Base-by-base conservation (phyloP, 2,329 filamentous ascomycete genomes). In the Cytospora chrysosperma region DNA sequence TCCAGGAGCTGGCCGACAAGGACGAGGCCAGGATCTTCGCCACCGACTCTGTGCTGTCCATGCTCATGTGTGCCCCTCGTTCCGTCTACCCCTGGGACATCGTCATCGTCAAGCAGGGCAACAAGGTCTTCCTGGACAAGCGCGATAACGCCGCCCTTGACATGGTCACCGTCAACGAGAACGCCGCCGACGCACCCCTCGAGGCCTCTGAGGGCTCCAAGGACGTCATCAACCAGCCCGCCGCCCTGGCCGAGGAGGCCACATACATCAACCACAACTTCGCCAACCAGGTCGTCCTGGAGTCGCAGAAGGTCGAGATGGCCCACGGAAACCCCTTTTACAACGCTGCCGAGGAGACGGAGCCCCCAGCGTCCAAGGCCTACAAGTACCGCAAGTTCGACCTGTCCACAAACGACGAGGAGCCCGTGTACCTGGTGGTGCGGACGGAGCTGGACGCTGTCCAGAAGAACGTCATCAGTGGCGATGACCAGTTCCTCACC, bases 201-300 rank as follows among this genome's bases (percentile, higher is more conserved):
- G 95, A 99, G 76, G 87, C 90, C 30, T 88, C 92, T 63, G 94
- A 98, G 73, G 92, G 92, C 72, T 93, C 92, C 82, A 96, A 97
- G 81, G 95, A 99, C 75, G 83, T 85, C 69, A 90, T 99, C 79
- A 99, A 99, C 86, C 93, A 93, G 74, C 95, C 95, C n/a, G 81
- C 83, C 61, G 92, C 93, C 60, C 88, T 99, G 63, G 94, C 96
- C 73, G 90, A 97, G 77, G 95, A 99, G 81, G 95, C 95, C 61
- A 99, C 95, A 59, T 96, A 97, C 82, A 99, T 99, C 86, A 99
- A 99, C 87, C 95, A 98, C 85, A 96, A 98, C 83, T 99, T 99
- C 78, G 91, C 92, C 70, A 92, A 96, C 78, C 95, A 99, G 82
- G 92, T 96, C 58, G 93, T 99, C 69, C 78, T 87, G 71, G 95